These are phyloP conservation scores for Mortierella sp. DNA, from an alignment of 371 early-diverging fungal species.

Conservation along the genomic window DNA sequence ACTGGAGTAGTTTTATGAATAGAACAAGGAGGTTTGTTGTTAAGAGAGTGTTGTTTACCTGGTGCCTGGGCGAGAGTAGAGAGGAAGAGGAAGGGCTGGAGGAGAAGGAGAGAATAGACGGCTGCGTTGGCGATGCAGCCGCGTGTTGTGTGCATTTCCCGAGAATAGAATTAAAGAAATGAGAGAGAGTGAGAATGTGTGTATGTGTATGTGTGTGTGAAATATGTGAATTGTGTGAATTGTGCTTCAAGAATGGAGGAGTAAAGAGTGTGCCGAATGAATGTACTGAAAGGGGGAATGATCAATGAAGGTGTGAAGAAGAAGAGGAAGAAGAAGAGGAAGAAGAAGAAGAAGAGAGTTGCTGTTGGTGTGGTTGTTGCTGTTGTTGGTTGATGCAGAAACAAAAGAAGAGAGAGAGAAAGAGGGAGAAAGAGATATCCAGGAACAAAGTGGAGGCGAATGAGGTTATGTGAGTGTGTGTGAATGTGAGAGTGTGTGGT, in stretches of 20 bases:
- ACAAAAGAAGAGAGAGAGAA: neutral
- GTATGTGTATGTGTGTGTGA: neutral
- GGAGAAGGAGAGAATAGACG: constrained; percentile 5
- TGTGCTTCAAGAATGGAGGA: neutral
- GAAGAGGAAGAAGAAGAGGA: neutral
- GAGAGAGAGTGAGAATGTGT: neutral
- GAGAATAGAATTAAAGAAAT: constrained; percentile 6
- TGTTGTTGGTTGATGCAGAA: neutral
- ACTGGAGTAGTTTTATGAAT: neutral
- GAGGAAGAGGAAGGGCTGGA: neutral
- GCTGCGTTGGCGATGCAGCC: constrained; percentile 13
- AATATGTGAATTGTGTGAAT: too few species aligned
- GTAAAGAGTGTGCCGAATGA: neutral
- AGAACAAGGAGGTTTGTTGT: constrained; percentile 3
- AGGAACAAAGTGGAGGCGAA: neutral
- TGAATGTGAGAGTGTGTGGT: neutral
- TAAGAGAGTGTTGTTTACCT: constrained; percentile 6
- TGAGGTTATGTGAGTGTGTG: neutral
- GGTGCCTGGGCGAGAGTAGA: constrained; percentile 11
- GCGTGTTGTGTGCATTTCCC: constrained; percentile 7
- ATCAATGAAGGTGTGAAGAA: neutral
- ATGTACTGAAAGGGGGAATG: neutral
- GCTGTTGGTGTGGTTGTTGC: neutral
- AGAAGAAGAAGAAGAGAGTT: neutral
- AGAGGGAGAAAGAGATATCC: neutral